Conservation (phyloP, 805 yeast genomes). For the Priceomyces fermenticarens region DNA sequence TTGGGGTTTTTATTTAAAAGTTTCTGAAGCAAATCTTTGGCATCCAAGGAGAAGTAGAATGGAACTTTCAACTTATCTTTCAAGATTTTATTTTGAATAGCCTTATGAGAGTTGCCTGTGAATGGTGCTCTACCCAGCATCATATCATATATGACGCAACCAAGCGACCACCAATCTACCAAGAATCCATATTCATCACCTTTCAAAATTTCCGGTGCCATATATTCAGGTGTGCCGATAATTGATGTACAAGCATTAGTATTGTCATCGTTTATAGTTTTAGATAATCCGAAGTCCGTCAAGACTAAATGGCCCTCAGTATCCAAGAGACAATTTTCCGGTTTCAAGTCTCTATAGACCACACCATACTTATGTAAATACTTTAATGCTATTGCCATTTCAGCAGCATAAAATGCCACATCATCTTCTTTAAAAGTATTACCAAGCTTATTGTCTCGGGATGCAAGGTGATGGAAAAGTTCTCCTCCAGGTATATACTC, state of each 20-base stretch:
- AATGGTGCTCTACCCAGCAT: conserved; percentile 86
- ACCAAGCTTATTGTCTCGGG: conserved; percentile 19
- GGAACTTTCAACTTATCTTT: conserved; percentile 69
- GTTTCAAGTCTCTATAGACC: conserved; percentile 84
- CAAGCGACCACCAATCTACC: conserved; percentile 93
- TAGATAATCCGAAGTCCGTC: conserved; percentile 82
- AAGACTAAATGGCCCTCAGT: conserved; percentile 74
- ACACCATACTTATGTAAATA: conserved; percentile 80
- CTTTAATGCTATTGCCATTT: conserved; percentile 70
- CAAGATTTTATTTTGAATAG: conserved; percentile 70
- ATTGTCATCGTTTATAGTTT: conserved; percentile 28
- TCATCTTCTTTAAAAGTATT: conserved; percentile 35
- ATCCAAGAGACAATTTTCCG: conserved; percentile 83
- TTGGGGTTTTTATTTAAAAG: conserved; percentile 66
- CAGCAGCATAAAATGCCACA: conserved; percentile 50
- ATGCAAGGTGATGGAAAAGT: conserved; percentile 60
- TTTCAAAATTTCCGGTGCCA: conserved; percentile 85
- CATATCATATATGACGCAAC: conserved; percentile 77
- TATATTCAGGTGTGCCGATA: conserved; percentile 78
- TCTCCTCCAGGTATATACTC: conserved; percentile 92
- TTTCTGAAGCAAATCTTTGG: conserved; percentile 68
- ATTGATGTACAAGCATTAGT: conserved; percentile 50
- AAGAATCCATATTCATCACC: conserved; percentile 75
- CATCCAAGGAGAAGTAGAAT: conserved; percentile 72
- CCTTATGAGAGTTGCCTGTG: conserved; percentile 76